phyloP scores from a whole-genome alignment of 1,284 basidiomycete genomes.

The Pterulicium gracile region DNA sequence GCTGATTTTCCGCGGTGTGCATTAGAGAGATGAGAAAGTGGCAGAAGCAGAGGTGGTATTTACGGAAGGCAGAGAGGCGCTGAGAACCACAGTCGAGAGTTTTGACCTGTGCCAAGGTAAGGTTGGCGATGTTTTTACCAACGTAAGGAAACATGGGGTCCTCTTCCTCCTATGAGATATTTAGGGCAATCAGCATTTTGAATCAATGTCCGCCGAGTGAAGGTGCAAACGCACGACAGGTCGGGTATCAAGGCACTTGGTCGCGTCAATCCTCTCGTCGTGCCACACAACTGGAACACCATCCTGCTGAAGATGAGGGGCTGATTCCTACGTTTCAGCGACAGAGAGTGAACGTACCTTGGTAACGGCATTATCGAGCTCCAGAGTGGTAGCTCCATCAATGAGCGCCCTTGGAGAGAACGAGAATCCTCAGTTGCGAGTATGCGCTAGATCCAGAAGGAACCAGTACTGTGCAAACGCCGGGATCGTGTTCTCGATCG shows the following conservation, averaged over 20 bases:
- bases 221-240: slow-evolving; percentile 37
- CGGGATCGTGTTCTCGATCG: slow-evolving; percentile 57
- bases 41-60: no score
- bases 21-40: no score
- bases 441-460: slow-evolving; percentile 7
- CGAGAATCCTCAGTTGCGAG: slow-evolving; percentile 7
- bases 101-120: slow-evolving; percentile 68
- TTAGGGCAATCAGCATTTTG: slow-evolving; percentile 4
- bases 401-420: slow-evolving; percentile 56
- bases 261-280: slow-evolving; percentile 50
- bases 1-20: no score
- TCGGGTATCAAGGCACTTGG: slow-evolving; percentile 58
- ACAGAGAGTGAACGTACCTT: slow-evolving; percentile 35
- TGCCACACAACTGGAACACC: slow-evolving; percentile 73
- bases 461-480: slow-evolving; percentile 57
- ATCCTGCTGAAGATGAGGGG: no score
- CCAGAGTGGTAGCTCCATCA: slow-evolving; percentile 64
- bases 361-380: slow-evolving; percentile 70
- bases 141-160: slow-evolving; percentile 63
- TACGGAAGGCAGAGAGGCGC: slow-evolving; percentile 51
- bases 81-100: slow-evolving; percentile 73
- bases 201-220: not conserved
- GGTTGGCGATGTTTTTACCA: slow-evolving; percentile 64
- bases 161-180: no score
- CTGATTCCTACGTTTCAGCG: no score